Base-by-base conservation (phyloP, 495 filamentous ascomycete genomes). In the Glonium stellatum region DNA sequence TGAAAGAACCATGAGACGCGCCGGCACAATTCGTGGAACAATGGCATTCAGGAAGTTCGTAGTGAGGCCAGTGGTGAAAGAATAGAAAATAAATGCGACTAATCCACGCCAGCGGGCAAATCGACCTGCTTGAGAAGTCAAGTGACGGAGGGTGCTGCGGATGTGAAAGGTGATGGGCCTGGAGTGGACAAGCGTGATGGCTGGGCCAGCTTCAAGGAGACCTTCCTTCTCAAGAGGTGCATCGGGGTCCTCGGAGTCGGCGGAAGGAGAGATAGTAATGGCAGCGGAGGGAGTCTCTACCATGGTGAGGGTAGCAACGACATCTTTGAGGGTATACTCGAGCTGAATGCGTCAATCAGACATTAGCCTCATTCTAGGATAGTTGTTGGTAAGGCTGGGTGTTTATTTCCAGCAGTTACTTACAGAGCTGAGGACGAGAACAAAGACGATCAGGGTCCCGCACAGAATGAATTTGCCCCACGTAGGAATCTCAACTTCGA, bases 261-360 rank as follows among this genome's bases (percentile, higher is more conserved):
- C 59, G 60, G 44, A 54, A 18, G 58, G 27, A 11, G 44, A 49
- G 53, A 82, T 73, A 60, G 80, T 81, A 62, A 83, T 76, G 54
- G 81, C 76, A 11, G 82, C 78, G 60, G 81, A 80, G 35, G 84
- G 76, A 53, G 78, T 78, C 70, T 88, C 85, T 59, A 88, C 72
- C 58, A 80, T 79, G 50, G 84, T 78, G 18, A 88, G 75, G 10
- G 82, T 82, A 5, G 79, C 73, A 18, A 87, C 74, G 22, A 88
- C 77, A 37, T 76, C 61, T 37, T 78, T 78, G 60, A 85, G 79
- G 25, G 81, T 82, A 71, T 88, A 87, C 52, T 77, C 71, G 19
- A 81, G 57, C 77, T 80, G 48, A 25, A n/a, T 21, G 36, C 10
- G 10, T 37, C 25, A 31, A 22, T 51, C 13, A 51, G 48, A 27